Evolutionary conservation across 2,329 filamentous ascomycete genomes (phyloP).

Genomic region (Clonostachys chloroleuca): DNA sequence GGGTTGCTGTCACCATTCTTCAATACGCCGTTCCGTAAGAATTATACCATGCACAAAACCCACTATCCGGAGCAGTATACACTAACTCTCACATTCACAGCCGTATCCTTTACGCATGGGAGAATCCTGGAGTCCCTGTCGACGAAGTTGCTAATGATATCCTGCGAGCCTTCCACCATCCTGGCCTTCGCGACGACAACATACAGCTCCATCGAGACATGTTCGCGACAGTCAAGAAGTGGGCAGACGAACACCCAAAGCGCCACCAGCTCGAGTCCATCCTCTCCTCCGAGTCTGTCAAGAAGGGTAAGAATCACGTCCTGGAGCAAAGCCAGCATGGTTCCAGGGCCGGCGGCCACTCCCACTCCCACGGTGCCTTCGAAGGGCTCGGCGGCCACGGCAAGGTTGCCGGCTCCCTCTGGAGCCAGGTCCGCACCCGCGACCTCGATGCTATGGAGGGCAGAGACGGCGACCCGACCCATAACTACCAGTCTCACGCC

Average conservation of each 20-base stretch:
- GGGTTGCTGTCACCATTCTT: slow-evolving; percentile 69
- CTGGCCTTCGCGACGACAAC: slow-evolving; percentile 69
- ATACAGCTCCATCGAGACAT: slow-evolving; percentile 82
- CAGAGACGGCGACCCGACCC: slow-evolving; percentile 30
- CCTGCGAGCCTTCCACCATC: slow-evolving; percentile 84
- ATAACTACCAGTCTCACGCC: slow-evolving; percentile 30
- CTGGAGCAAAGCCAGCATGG: slow-evolving; percentile 28
- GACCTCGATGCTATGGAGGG: slow-evolving; percentile 53
- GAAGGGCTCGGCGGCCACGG: slow-evolving; percentile 46
- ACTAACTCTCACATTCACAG: slow-evolving; percentile 22
- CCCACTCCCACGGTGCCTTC: slow-evolving; percentile 31
- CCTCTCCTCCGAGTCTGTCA: slow-evolving; percentile 81
- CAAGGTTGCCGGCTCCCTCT: slow-evolving; percentile 54
- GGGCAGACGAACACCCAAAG: slow-evolving; percentile 68
- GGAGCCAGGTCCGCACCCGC: slow-evolving; percentile 56
- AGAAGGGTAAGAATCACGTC: slow-evolving; percentile 75
- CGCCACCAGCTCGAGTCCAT: slow-evolving; percentile 66
- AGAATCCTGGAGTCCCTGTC: slow-evolving; percentile 77
- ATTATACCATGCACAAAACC: not conserved
- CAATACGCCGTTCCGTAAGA: slow-evolving; percentile 79
- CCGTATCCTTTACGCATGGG: slow-evolving; percentile 87
- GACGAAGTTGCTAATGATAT: slow-evolving; percentile 82
- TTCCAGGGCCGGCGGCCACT: slow-evolving; percentile 20
- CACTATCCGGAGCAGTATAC: not conserved
- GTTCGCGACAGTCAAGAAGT: slow-evolving; percentile 80